A percentile compares a stretch with the other conserved stretches of the same genome.
phyloP scores from a whole-genome alignment of 768 basidiomycete genomes.

The Xanthoconium purpureum region DNA sequence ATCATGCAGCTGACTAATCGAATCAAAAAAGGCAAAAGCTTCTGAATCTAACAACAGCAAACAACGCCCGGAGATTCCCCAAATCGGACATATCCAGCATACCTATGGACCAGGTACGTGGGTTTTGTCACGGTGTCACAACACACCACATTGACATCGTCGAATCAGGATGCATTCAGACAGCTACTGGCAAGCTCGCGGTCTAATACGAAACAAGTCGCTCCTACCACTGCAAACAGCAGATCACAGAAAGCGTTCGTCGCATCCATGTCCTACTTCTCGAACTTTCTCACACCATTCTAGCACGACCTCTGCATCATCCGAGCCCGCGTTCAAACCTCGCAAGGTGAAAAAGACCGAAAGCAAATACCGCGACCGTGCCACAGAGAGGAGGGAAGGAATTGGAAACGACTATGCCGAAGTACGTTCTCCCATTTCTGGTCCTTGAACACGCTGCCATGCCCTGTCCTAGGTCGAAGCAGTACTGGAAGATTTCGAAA shows the following conservation, averaged over 20 bases:
- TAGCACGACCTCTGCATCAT: slow-evolving; percentile 48
- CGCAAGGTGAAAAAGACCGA: slow-evolving; percentile 69
- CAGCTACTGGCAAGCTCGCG: slow-evolving; percentile 42
- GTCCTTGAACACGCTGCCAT: background rate
- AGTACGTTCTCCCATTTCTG: slow-evolving; percentile 35
- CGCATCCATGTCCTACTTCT: background rate
- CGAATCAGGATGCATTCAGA: slow-evolving; percentile 56
- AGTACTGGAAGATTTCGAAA: slow-evolving; percentile 79
- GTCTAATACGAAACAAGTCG: slow-evolving; percentile 5
- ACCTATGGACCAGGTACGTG: slow-evolving; percentile 30
- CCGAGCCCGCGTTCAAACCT: slow-evolving; percentile 74
- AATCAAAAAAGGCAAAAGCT: slow-evolving; percentile 13
- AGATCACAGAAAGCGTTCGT: slow-evolving; percentile 18
- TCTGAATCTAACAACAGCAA: slow-evolving; percentile 28
- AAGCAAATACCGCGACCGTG: slow-evolving; percentile 67
- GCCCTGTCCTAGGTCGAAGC: slow-evolving; percentile 60
- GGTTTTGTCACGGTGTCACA: background rate
- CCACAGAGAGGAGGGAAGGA: slow-evolving; percentile 67
- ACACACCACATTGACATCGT: background rate
- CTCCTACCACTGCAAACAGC: background rate
- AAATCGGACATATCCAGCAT: background rate
- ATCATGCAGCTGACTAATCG: slow-evolving; percentile 6
- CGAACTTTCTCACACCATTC: background rate
- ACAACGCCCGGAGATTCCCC: slow-evolving; percentile 19
- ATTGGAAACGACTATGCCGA: slow-evolving; percentile 70